These are phyloP conservation scores for Kluyveromyces starmeri DNA, from an alignment of 805 yeast genomes.

Conservation along the genomic window DNA sequence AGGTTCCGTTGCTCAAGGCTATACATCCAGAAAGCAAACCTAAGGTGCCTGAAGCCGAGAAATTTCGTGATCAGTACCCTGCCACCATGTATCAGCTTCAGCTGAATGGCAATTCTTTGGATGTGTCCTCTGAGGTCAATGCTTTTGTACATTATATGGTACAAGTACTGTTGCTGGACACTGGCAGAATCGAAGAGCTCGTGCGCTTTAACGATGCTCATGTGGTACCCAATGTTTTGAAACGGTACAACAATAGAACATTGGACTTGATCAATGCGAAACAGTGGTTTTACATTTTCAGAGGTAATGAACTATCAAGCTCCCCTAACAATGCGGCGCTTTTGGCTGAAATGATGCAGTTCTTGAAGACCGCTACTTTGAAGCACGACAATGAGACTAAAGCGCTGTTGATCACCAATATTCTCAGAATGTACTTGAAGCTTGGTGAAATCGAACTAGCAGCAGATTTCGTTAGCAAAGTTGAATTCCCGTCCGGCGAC, in stretches of 20 bases:
- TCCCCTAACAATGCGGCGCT: constrained; percentile 37
- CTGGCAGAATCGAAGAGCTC: constrained; percentile 39
- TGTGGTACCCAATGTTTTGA: constrained; percentile 40
- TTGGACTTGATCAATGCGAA: constrained; percentile 83
- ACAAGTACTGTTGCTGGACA: constrained; percentile 68
- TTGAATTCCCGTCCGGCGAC: constrained; percentile 63
- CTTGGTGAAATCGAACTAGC: constrained; percentile 82
- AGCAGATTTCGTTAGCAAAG: constrained; percentile 77
- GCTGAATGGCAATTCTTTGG: constrained; percentile 22
- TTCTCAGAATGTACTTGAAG: constrained; percentile 70
- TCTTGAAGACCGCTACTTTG: constrained; percentile 78
- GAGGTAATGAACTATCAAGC: constrained; percentile 58
- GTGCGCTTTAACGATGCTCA: constrained; percentile 45
- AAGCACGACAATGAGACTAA: constrained; percentile 90
- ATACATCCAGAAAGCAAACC: constrained; percentile 30
- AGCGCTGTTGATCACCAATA: constrained; percentile 76
- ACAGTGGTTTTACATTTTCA: constrained; percentile 82
- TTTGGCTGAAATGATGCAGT: constrained; percentile 61
- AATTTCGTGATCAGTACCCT: constrained; percentile 25
- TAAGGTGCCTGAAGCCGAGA: constrained; percentile 30
- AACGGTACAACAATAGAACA: constrained; percentile 66
- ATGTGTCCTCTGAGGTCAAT: constrained; percentile 69
- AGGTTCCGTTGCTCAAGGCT: constrained; percentile 34
- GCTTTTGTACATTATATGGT: constrained; percentile 69
- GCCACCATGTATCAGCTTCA: constrained; percentile 26